phyloP scores from a whole-genome alignment of 805 yeast species.

The Cyberlindnera petersonii region DNA sequence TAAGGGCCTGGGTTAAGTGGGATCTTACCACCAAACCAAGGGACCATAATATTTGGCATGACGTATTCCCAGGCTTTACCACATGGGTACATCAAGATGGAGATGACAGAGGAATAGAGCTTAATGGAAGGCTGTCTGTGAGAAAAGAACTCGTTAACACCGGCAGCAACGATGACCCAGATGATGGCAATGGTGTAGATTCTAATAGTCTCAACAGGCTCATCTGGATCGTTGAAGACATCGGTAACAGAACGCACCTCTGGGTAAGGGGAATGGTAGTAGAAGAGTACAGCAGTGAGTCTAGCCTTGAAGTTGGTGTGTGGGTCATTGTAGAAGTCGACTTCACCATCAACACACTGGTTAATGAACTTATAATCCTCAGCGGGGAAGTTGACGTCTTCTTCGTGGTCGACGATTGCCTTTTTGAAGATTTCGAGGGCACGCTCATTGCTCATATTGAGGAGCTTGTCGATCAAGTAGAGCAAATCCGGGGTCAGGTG shows the following conservation, averaged over 20 bases:
- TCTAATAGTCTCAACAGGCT: conserved; percentile 48
- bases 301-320: conserved; percentile 11
- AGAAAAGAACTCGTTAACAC: conserved; percentile 53
- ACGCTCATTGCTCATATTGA: conserved; percentile 27
- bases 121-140: conserved; percentile 51
- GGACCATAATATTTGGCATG: conserved; percentile 45
- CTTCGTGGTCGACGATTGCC: conserved; percentile 38
- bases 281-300: conserved; percentile 9
- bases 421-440: conserved; percentile 28
- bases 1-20: conserved; percentile 62
- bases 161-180: conserved; percentile 51
- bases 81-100: conserved; percentile 43
- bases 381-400: conserved; percentile 45
- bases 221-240: conserved; percentile 42
- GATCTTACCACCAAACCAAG: conserved; percentile 35
- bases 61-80: conserved; percentile 39
- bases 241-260: conserved; percentile 64
- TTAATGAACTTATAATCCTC: conserved; percentile 18
- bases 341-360: conserved; percentile 3
- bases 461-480: conserved; percentile 14
- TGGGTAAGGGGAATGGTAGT: conserved; percentile 53
- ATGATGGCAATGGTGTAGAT: conserved; percentile 34
- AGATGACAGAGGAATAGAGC: conserved; percentile 40
- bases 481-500: conserved; percentile 12
- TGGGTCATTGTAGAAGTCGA: conserved; percentile 7